Base-by-base conservation (phyloP, 2,329 filamentous ascomycete genomes). In the Hymenoscyphus salicellus region DNA sequence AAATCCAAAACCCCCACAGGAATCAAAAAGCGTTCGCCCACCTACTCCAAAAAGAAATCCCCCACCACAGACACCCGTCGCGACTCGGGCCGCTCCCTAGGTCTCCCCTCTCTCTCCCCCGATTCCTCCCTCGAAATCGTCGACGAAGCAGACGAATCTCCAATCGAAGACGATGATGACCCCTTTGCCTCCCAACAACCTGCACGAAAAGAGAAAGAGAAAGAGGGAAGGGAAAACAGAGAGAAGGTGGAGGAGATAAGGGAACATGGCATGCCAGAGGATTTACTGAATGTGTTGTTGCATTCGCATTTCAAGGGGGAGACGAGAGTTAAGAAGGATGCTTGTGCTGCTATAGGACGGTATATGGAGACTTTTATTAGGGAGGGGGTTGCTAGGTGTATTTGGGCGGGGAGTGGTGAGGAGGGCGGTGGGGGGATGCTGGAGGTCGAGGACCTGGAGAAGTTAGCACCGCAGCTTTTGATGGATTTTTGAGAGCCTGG, bases 341-440 rank as follows among this genome's bases (percentile, higher is more conserved):
- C 92, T 3, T 91, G 93, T 75, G 83, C 80, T 6, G 85, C 93
- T 1, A 84, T 93, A 65, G 89, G 87, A 16, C 92, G 89, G 78
- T 98, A 98, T 75, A 84, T 97, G 77, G 92, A 97, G 77, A 86
- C 94, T 0, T 98, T 97, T 78, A 90, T 97, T 61, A 84, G 90
- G 67, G 94, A 98, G 79, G 92, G 92, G 0, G 87, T 98, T 75
- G 92, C 92, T 17, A 80, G 94, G 73, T 88, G 91, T 46, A 86
- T 88, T 10, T 86, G 87, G 65, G 90, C 92, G 77, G 76, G 76
- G 38, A 75, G 72, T 49, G 58, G 49, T 57, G 62, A 26, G 10
- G 65, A 60, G 28, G 63, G 55, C 6, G 38, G 60, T 17, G 64
- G 56, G 8, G 41, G 87, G 85, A 3, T 93, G 73, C 75, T 94